Base-by-base conservation (phyloP, 1,139 yeast genomes). In the Kodamaea sp. region DNA sequence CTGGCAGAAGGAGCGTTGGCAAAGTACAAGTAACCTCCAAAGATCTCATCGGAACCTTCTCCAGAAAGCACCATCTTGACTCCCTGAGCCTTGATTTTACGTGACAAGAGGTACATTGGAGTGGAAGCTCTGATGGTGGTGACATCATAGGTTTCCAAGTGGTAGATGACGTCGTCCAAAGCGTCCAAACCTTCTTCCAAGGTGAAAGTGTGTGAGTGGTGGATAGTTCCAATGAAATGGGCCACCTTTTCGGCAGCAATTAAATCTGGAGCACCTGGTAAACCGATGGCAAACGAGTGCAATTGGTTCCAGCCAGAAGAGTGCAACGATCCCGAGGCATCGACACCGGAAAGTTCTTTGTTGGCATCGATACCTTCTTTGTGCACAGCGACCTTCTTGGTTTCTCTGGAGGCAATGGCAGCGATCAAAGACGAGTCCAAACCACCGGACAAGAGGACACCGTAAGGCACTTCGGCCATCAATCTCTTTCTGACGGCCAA, bases 381-480 rank as follows among this genome's bases (percentile, higher is more conserved):
- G 29, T 62, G 61, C 29, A 70, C 57, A 38, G 80, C 77, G 36
- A 96, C 96, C 63, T 78, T 80, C 45, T 76, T 77, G 41, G 97
- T 88, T 70, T 92, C 98, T 61, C 97, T 79, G 24, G 97, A 92
- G 40, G 97, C 98, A 57, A 92, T 92, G 29, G 98, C 66, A 24
- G 98, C 98, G 60, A 92, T 92, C 64, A 92, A 76, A 26, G 97
- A 88, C 32, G 97, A 89, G 63, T 92, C 98, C 54, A 92, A 77
- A 46, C 98, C 98, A 59, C 98, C 98, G 24, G 97, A 88, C 50
- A 92, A 74, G 52, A 92, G 73, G 29, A 92, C 98, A 70, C 98
- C 98, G 65, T 88, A 87, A 34, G 98, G 97, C 42, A 92, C 98
- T 70, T 92, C 98, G 37, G 97, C 94, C 98, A 92, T 92, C 57